phyloP scores from a whole-genome alignment of 1,284 basidiomycete genomes.

The Ceratobasidium sp. region DNA sequence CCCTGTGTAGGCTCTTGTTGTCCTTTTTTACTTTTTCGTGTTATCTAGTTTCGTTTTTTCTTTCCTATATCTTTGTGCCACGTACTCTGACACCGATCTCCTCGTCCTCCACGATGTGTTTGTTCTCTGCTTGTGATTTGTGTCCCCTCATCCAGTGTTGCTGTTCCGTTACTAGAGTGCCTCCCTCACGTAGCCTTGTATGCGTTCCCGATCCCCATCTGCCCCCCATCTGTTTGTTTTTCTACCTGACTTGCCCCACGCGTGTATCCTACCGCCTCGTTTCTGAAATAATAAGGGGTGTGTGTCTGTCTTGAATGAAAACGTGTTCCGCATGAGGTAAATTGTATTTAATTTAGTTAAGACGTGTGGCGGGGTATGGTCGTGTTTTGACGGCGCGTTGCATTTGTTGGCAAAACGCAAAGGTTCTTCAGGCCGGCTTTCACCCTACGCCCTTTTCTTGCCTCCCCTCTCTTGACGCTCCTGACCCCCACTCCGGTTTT shows the following conservation, averaged over 20 bases:
- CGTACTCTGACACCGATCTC: neutral
- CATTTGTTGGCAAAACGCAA: constrained; percentile 28
- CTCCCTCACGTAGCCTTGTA: neutral
- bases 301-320: constrained; percentile 22
- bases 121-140: neutral
- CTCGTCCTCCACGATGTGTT: neutral
- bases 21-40: neutral
- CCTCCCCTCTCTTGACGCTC: constrained; percentile 35
- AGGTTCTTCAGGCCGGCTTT: constrained; percentile 34
- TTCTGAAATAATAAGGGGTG: constrained; percentile 39
- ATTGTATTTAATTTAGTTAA: neutral
- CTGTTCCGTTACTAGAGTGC: neutral
- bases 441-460: constrained; percentile 44
- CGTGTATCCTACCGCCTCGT: constrained; percentile 28
- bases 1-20: neutral
- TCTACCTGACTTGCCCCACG: constrained; percentile 8
- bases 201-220: constrained; percentile 2
- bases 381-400: constrained; percentile 27
- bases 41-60: constrained; percentile 2
- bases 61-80: neutral
- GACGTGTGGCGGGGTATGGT: constrained; percentile 34
- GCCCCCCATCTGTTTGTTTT: neutral
- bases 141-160: neutral
- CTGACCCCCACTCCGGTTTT: constrained; percentile 27
- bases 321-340: constrained; percentile 45